phyloP scores from a whole-genome alignment of 108 stramenopile species.

The Poteriospumella lacustris region DNA sequence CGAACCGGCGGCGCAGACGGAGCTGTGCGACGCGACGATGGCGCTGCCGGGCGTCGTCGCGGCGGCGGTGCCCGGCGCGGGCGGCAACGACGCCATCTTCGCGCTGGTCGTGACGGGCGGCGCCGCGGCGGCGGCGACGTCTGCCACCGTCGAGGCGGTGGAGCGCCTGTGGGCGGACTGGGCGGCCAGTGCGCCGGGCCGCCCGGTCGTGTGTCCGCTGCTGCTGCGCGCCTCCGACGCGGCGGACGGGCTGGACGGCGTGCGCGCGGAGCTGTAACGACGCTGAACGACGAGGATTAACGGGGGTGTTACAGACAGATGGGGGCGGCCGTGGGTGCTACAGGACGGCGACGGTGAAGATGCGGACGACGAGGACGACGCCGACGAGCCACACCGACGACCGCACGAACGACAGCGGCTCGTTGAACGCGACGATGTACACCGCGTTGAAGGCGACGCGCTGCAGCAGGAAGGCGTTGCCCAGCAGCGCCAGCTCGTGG shows the following conservation, averaged over 20 bases:
- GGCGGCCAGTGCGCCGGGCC: neutral
- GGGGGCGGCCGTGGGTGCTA: no score
- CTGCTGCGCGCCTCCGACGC: no score
- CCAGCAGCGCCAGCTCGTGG: neutral
- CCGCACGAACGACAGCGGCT: neutral
- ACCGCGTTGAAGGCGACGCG: neutral
- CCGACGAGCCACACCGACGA: neutral
- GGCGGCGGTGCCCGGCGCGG: constrained; percentile 85
- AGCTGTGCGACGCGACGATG: constrained; percentile 73
- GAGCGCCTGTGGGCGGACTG: neutral
- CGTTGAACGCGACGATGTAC: neutral
- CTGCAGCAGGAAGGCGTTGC: neutral
- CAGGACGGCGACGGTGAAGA: neutral
- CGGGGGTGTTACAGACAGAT: no score
- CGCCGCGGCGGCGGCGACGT: neutral
- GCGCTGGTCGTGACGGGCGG: constrained; percentile 37
- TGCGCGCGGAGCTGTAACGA: no score
- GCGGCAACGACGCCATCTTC: constrained; percentile 87
- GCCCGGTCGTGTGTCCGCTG: neutral
- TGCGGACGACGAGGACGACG: neutral
- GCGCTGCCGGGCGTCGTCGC: constrained; percentile 77
- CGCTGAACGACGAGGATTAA: no score
- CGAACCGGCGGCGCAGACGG: constrained; percentile 76
- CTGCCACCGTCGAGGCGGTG: neutral
- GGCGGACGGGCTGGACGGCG: no score